Evolutionary conservation across 2,329 filamentous ascomycete genomes (phyloP), one percentile per base, ranked within the genome.

Genomic region (Arthrinium phaeospermum): DNA sequence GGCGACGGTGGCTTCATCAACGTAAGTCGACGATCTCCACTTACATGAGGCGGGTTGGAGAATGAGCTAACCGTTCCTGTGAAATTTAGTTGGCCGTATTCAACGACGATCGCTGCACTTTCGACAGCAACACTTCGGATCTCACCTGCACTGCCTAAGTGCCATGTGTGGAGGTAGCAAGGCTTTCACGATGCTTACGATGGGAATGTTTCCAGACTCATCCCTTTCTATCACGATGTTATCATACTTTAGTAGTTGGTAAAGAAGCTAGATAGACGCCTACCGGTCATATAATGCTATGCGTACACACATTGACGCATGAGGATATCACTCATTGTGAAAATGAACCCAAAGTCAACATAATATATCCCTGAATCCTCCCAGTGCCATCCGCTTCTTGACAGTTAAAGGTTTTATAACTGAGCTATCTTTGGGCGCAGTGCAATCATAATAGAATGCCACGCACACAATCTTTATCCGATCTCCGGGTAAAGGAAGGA

Each of bases 1-100:
- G 68, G 68, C 34, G 68, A 70, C 37, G 68, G 68, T 57, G 68
- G 68, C 49, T 57, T 70, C n/a, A 41, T 53, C 22, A 70, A 70
- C 68, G 68, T 70, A 45, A 49, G 68, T 57, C 8, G 2, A 34
- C 14, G 47, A 30, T 14, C 24, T 22, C 4, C 13, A 41, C 19
- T 22, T 14, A 34, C 14, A n/a, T n/a, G n/a, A n/a, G 14, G n/a
- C 12, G 41, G 24, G 0, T 2, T 37, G 12, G 7, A 46, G 24
- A n/a, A 7, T 16, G 24, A 49, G 27, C 67, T 69, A 49, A 69
- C 16, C 8, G 10, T 2, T 14, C 45, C 67, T 37, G 10, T 41
- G 6, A 7, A 2, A 41, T 10, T 34, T 37, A 69, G 67, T 24
- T 69, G 67, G 67, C 67, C 24, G 34, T 69, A 8, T 34, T 69